Evolutionary conservation across 2,329 filamentous ascomycete species (phyloP), one percentile per base, ranked within the genome.

Genomic region (Cryphonectria japonica): DNA sequence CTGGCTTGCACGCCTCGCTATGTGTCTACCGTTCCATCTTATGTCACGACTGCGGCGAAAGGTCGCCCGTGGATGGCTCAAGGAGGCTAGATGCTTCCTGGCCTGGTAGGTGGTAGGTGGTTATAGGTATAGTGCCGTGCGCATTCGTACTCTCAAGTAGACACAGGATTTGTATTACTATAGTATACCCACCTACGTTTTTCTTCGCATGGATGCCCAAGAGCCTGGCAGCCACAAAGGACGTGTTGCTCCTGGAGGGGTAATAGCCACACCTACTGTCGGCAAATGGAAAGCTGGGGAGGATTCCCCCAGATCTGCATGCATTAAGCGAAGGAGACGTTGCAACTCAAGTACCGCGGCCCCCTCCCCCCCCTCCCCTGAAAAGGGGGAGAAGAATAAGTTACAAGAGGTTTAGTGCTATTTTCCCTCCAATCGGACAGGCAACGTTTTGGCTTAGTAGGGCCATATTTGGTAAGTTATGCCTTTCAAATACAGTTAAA

Each of bases 391-490:
- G 1, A n/a, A n/a, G 37, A 2, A 32, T 16, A 32, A 59, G 26
- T 59, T 59, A 29, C 13, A 59, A 59, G 37, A 11, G 59, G 59
- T 9, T 34, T 37, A 39, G 34, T 39, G 59, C 16, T 61, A n/a
- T 19, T 61, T 61, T 61, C 59, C 59, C 59, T 61, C 59, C 59
- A 61, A 61, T 61, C 59, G 59, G 59, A 22, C 14, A 7, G 14
- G 32, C 34, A 39, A n/a, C 59, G 26, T 39, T 5, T 13, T 39
- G 32, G 32, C 59, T 14, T 39, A 39, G 59, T 61, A 26, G 26
- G 54, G 26, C 54, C 26, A 59, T 32, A 29, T 16, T 26, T 16
- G 54, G 54, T 14, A 32, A 8, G 26, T 29, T 14, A n/a, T 57
- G 3, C 11, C n/a, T 13, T 26, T 52, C 13, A 57, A 16, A 29